These are phyloP conservation scores for Davidsoniella virescens DNA, from an alignment of 2,329 filamentous ascomycete genomes.

Conservation along the genomic window DNA sequence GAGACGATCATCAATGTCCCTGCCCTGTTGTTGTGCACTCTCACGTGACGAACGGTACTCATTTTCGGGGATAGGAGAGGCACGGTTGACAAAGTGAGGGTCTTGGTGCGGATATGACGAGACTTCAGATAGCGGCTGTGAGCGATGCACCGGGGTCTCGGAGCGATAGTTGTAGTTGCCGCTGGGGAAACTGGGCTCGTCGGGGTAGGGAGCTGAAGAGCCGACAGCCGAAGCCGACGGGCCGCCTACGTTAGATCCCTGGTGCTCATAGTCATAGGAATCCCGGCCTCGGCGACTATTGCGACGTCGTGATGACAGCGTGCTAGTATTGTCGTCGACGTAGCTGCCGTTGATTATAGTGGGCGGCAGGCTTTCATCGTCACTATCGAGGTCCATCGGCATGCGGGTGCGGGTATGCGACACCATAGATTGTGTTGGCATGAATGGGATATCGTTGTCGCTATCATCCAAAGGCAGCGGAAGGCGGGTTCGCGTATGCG, in stretches of 20 bases:
- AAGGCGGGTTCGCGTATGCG: conserved; percentile 9
- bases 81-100: not conserved
- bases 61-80: conserved; percentile 1
- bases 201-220: conserved; percentile 6
- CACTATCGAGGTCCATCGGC: conserved; percentile 10
- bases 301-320: conserved; percentile 3
- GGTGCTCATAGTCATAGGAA: no score
- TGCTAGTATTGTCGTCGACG: conserved; percentile 6
- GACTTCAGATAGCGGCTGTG: no score
- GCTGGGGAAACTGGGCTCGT: conserved; percentile 3
- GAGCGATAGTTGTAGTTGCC: conserved; percentile 5
- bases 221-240: not conserved
- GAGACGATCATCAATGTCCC: conserved; percentile 22
- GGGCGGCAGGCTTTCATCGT: conserved; percentile 7
- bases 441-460: conserved; percentile 9
- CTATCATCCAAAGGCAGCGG: conserved; percentile 11
- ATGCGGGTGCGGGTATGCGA: conserved; percentile 12
- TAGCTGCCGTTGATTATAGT: conserved; percentile 9
- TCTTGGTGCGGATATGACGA: not conserved
- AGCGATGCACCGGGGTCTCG: no score
- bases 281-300: not conserved
- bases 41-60: conserved; percentile 4
- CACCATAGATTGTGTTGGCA: conserved; percentile 8
- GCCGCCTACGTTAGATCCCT: no score
- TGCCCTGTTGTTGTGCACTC: not conserved